phyloP scores from a whole-genome alignment of 2,329 filamentous ascomycete genomes.

The Tympanopsis confertula region DNA sequence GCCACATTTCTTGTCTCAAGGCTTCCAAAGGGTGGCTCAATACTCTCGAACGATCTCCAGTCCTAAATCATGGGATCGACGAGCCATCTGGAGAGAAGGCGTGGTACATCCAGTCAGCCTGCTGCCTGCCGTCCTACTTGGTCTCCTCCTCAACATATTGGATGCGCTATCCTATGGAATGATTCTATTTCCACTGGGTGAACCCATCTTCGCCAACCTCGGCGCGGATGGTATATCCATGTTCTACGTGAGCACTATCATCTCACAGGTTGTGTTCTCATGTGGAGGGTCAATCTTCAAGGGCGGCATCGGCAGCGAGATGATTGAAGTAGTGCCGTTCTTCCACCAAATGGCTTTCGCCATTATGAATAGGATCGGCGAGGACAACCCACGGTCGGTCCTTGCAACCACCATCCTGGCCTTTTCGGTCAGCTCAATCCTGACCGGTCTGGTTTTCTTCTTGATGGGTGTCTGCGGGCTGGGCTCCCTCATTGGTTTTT shows the following conservation, averaged over 20 bases:
- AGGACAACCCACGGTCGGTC: constrained; percentile 68
- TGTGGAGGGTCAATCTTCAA: constrained; percentile 69
- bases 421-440: constrained; percentile 78
- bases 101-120: constrained; percentile 4
- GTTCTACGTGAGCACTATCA: constrained; percentile 95
- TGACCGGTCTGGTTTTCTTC: constrained; percentile 88
- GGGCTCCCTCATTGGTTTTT: constrained; percentile 90
- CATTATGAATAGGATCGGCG: constrained; percentile 68
- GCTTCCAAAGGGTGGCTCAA: background rate
- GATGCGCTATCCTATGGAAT: constrained; percentile 41
- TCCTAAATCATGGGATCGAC: constrained; percentile 59
- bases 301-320: constrained; percentile 85
- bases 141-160: constrained; percentile 1
- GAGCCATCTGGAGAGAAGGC: constrained; percentile 61
- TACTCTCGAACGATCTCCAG: background rate
- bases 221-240: constrained; percentile 94
- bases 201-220: constrained; percentile 71
- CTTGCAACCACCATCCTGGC: constrained; percentile 89
- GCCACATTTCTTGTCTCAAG: background rate
- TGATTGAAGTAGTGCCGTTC: constrained; percentile 97
- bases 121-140: constrained; percentile 2
- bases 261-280: constrained; percentile 85
- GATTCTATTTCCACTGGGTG: constrained; percentile 88
- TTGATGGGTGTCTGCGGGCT: constrained; percentile 77
- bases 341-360: constrained; percentile 96